Percentiles rank a stretch among this genome's conserved stretches.
phyloP scores from a whole-genome alignment of 768 basidiomycete genomes.

The Leccinellum rugosiceps region DNA sequence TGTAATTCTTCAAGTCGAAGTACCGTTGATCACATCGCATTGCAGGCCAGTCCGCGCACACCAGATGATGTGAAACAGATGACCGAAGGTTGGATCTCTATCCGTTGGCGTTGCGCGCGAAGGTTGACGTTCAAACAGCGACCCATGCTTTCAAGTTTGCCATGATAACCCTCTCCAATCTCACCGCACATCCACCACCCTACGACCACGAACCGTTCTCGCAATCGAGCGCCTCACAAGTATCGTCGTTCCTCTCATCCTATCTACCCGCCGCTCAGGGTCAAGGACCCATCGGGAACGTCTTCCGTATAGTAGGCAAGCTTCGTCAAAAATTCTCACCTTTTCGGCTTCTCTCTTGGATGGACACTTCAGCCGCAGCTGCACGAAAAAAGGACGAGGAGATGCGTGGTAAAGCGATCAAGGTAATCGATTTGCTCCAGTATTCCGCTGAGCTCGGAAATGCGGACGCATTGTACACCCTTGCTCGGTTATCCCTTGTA shows the following conservation, averaged over 20 bases:
- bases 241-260: conserved; percentile 54
- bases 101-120: neutral
- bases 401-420: conserved; percentile 66
- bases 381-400: conserved; percentile 64
- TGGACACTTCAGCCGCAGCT: conserved; percentile 39
- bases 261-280: conserved; percentile 72
- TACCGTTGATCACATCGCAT: neutral
- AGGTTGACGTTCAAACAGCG: conserved; percentile 39
- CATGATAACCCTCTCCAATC: conserved; percentile 57
- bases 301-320: conserved; percentile 63
- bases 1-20: neutral
- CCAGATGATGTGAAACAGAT: conserved; percentile 38
- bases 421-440: conserved; percentile 75
- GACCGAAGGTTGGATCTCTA: conserved; percentile 45
- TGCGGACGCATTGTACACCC: conserved; percentile 64
- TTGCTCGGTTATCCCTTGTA: conserved; percentile 68
- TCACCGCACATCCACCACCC: conserved; percentile 58
- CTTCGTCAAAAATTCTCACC: conserved; percentile 59
- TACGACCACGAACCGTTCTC: conserved; percentile 50
- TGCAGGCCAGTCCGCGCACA: conserved; percentile 12
- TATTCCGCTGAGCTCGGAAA: conserved; percentile 81
- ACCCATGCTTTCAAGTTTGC: conserved; percentile 76
- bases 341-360: conserved; percentile 41
- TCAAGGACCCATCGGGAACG: conserved; percentile 71
- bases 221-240: conserved; percentile 37